Evolutionary conservation across 805 yeast species (phyloP).

Genomic region (Zygotorulaspora chibaensis): DNA sequence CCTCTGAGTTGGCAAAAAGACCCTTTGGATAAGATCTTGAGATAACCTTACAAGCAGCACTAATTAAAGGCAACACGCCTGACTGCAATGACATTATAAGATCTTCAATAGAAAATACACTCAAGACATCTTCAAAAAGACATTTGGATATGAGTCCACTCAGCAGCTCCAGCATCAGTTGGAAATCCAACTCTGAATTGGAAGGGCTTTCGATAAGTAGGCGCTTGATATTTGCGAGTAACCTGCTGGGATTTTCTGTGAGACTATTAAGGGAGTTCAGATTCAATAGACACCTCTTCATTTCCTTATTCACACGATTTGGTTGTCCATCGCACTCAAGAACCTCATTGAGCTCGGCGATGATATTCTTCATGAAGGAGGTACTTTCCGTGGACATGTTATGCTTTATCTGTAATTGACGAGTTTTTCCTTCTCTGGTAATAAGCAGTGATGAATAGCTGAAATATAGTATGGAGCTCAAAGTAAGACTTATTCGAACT

Average conservation of each 20-base stretch:
- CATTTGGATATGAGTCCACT: slow-evolving; percentile 17
- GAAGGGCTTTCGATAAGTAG: slow-evolving; percentile 10
- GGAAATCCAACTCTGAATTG: slow-evolving; percentile 19
- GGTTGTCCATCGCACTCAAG: slow-evolving; percentile 9
- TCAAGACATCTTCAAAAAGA: slow-evolving; percentile 25
- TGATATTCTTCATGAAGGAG: not conserved
- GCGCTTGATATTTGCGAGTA: slow-evolving; percentile 19
- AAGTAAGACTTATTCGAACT: no score
- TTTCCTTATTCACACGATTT: slow-evolving; percentile 11
- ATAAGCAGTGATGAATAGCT: no score
- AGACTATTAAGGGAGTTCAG: slow-evolving; percentile 16
- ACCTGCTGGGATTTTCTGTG: slow-evolving; percentile 11
- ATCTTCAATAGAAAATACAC: slow-evolving; percentile 22
- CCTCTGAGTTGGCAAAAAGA: slow-evolving; percentile 19
- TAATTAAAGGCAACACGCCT: slow-evolving; percentile 15
- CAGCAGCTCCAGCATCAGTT: slow-evolving; percentile 19
- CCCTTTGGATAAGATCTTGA: slow-evolving; percentile 28
- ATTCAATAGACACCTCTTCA: slow-evolving; percentile 20
- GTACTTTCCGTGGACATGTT: not conserved
- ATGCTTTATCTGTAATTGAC: no score
- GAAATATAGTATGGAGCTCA: no score
- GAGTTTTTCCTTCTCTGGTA: no score
- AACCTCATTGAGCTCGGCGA: slow-evolving; percentile 11
- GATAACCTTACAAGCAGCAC: slow-evolving; percentile 28
- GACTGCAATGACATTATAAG: slow-evolving; percentile 23